Percentiles rank a stretch among this genome's conserved stretches.
phyloP scores from a whole-genome alignment of 2,329 filamentous ascomycete genomes.

The Periconia sp. region DNA sequence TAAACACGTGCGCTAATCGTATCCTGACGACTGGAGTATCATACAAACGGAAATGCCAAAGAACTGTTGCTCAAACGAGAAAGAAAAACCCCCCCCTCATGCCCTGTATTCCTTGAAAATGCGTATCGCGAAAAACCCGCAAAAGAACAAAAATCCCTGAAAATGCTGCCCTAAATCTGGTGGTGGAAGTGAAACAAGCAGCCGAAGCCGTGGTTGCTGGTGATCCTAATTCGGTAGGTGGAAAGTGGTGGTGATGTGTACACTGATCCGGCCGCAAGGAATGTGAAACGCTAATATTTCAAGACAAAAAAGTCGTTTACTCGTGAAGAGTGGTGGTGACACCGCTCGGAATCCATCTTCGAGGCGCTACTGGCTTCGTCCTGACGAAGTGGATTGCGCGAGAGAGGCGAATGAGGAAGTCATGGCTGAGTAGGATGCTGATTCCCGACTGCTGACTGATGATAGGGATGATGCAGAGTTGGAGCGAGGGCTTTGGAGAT shows the following conservation, averaged over 20 bases:
- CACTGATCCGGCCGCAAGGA: background rate
- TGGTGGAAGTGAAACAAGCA: background rate
- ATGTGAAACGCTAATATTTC: background rate
- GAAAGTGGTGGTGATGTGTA: background rate
- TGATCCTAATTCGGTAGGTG: background rate
- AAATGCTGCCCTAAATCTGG: background rate
- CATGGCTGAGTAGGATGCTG: conserved; percentile 42
- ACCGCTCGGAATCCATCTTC: background rate
- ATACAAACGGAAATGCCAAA: background rate
- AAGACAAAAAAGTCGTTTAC: background rate
- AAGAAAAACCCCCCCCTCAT: background rate
- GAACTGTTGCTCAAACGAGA: background rate
- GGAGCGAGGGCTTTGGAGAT: conserved; percentile 37
- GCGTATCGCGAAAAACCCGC: background rate
- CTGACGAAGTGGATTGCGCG: conserved; percentile 26
- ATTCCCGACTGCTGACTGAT: conserved; percentile 25
- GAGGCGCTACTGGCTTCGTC: conserved; percentile 23
- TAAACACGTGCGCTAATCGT: background rate
- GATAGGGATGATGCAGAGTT: conserved; percentile 36
- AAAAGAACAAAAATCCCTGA: background rate
- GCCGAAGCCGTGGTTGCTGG: background rate
- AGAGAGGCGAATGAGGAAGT: conserved; percentile 45
- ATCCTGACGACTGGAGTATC: background rate
- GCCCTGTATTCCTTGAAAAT: background rate
- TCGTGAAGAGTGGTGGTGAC: background rate